These are phyloP conservation scores for Pisolithus sp. DNA, from an alignment of 768 basidiomycete genomes.

Conservation along the genomic window DNA sequence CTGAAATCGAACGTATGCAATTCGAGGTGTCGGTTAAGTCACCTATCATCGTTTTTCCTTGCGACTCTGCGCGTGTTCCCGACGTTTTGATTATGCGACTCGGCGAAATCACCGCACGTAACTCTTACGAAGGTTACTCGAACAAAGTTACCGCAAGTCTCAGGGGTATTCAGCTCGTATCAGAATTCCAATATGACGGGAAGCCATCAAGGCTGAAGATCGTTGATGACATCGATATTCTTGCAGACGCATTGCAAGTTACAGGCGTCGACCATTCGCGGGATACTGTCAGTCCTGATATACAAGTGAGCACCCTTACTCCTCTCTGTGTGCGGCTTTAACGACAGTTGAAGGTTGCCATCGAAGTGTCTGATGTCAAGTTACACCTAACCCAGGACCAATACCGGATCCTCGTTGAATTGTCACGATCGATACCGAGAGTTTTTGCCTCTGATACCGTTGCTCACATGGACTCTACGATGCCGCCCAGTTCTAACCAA, in stretches of 20 bases:
- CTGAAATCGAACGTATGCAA: slow-evolving; percentile 92
- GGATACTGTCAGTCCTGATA: slow-evolving; percentile 58
- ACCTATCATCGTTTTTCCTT: slow-evolving; percentile 87
- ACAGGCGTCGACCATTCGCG: slow-evolving; percentile 45
- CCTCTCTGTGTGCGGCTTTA: slow-evolving; percentile 1
- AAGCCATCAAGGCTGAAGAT: slow-evolving; percentile 64
- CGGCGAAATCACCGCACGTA: slow-evolving; percentile 82
- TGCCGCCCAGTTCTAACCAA: slow-evolving; percentile 10
- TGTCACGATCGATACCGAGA: slow-evolving; percentile 64
- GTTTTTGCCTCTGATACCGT: slow-evolving; percentile 48
- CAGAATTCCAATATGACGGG: slow-evolving; percentile 49
- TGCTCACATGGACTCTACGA: slow-evolving; percentile 23
- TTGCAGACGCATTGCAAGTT: slow-evolving; percentile 60
- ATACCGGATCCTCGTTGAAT: slow-evolving; percentile 61
- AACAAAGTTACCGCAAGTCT: slow-evolving; percentile 72
- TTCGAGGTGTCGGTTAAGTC: slow-evolving; percentile 88
- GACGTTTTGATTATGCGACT: slow-evolving; percentile 78
- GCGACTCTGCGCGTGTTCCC: slow-evolving; percentile 48
- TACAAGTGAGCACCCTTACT: slow-evolving; percentile 46
- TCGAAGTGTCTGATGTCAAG: slow-evolving; percentile 79
- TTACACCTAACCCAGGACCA: slow-evolving; percentile 80
- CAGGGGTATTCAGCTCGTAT: slow-evolving; percentile 76
- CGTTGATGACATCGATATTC: slow-evolving; percentile 83
- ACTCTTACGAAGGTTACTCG: slow-evolving; percentile 51
- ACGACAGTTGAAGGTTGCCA: slow-evolving; percentile 43